Conservation (phyloP, 306 rosid genomes). For the Lathyrus aphaca region DNA sequence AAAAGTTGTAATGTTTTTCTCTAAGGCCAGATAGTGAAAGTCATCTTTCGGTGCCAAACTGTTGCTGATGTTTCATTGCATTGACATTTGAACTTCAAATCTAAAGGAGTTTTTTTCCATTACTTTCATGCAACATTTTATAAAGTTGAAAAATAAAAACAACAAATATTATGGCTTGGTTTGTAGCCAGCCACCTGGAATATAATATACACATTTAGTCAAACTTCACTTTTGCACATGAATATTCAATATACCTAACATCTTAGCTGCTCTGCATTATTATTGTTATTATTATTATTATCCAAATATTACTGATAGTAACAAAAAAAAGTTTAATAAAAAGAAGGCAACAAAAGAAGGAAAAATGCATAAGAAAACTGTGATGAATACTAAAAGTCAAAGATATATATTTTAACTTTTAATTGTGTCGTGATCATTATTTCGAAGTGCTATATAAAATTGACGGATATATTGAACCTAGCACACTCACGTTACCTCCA, state of each 20-base stretch:
- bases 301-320: background rate
- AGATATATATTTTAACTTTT: background rate
- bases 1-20: slow-evolving; percentile 5
- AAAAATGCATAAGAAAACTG: background rate
- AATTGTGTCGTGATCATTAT: background rate
- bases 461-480: slow-evolving; percentile 9
- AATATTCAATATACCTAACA: slow-evolving; percentile 23
- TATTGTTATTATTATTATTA: slow-evolving; percentile 9
- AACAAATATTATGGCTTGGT: background rate
- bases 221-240: slow-evolving; percentile 10
- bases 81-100: background rate
- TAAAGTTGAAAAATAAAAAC: slow-evolving; percentile 21
- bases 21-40: slow-evolving; percentile 18
- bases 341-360: too few species aligned
- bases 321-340: background rate
- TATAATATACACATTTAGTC: slow-evolving; percentile 31
- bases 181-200: slow-evolving; percentile 19
- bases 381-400: background rate
- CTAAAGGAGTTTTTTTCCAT: slow-evolving; percentile 2
- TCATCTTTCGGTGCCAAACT: slow-evolving; percentile 38
- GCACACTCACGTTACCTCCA: background rate
- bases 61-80: background rate
- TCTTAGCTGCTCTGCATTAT: slow-evolving; percentile 27
- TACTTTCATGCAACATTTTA: background rate
- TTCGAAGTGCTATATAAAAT: background rate